Evolutionary conservation across 2,329 filamentous ascomycete genomes (phyloP).

Genomic region (Harringtonia aguacate): DNA sequence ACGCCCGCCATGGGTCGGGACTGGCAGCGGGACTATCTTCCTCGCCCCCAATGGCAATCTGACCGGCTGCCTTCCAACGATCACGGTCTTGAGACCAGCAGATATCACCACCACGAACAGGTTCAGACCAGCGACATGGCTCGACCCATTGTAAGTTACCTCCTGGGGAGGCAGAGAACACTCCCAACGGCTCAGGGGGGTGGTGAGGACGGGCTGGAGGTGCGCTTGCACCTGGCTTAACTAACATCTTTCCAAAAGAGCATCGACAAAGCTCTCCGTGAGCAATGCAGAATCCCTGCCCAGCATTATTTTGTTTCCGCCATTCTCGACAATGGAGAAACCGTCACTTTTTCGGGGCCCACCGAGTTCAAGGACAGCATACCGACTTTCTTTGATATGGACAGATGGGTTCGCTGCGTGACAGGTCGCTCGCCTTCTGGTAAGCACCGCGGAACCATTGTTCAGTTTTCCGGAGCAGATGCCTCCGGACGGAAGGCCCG

Average conservation of each 20-base stretch:
- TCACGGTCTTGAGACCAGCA: slow-evolving; percentile 7
- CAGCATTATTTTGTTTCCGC: slow-evolving; percentile 42
- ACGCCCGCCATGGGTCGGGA: slow-evolving; percentile 12
- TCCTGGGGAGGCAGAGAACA: too few relatives aligned
- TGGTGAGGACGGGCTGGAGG: too few relatives aligned
- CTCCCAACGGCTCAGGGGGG: too few relatives aligned
- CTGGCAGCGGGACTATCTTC: slow-evolving; percentile 7
- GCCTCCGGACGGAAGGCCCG: too few relatives aligned
- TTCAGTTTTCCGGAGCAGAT: too few relatives aligned
- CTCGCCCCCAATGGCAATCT: slow-evolving; percentile 14
- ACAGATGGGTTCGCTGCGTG: slow-evolving; percentile 25
- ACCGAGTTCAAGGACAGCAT: slow-evolving; percentile 27
- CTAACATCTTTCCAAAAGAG: slow-evolving; percentile 3
- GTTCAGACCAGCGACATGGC: slow-evolving; percentile 8
- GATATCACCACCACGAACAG: slow-evolving; percentile 11
- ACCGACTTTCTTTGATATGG: slow-evolving; percentile 34
- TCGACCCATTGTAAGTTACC: slow-evolving; percentile 15
- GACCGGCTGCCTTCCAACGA: slow-evolving; percentile 10
- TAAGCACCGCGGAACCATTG: slow-evolving; percentile 14
- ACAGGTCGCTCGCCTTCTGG: slow-evolving; percentile 25
- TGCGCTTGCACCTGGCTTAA: too few relatives aligned
- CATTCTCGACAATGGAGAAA: slow-evolving; percentile 34
- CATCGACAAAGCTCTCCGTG: slow-evolving; percentile 39
- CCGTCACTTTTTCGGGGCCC: slow-evolving; percentile 34
- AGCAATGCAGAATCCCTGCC: slow-evolving; percentile 40